Conservation (phyloP, 495 filamentous ascomycete genomes). For the Viridothelium virens region DNA sequence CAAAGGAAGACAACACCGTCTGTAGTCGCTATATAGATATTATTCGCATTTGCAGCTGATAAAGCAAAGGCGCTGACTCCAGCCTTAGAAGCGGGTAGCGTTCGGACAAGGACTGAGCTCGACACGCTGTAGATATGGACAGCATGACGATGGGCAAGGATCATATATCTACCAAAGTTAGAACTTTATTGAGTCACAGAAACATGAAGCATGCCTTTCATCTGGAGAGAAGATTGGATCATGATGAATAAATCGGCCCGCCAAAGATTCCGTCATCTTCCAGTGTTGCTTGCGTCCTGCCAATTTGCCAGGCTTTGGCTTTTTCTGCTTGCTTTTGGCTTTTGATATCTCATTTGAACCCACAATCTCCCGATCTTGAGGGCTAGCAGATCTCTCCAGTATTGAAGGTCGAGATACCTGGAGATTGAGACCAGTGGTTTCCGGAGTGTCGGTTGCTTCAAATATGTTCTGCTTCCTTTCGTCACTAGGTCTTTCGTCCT, state of each 20-base stretch:
- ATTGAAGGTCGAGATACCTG: background rate
- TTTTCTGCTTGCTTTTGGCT: background rate
- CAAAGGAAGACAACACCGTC: constrained; percentile 59
- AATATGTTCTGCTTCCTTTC: background rate
- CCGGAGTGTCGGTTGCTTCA: background rate
- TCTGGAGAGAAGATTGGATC: constrained; percentile 73
- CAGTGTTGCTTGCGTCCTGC: constrained; percentile 32
- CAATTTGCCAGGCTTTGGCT: background rate
- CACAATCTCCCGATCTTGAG: background rate
- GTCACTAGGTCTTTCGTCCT: background rate
- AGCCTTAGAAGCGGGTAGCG: constrained; percentile 38
- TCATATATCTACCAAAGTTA: constrained; percentile 42
- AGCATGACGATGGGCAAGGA: constrained; percentile 54
- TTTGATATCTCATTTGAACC: background rate
- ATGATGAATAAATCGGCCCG: constrained; percentile 60
- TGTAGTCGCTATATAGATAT: constrained; percentile 63
- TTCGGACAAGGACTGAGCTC: constrained; percentile 69
- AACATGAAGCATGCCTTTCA: constrained; percentile 58
- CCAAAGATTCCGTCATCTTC: constrained; percentile 54
- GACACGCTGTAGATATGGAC: constrained; percentile 74
- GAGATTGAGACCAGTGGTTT: background rate
- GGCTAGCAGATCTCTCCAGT: background rate
- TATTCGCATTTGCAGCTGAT: constrained; percentile 49
- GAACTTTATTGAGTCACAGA: background rate
- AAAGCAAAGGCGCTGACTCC: constrained; percentile 47